Evolutionary conservation across 2,329 filamentous ascomycete genomes (phyloP).

Genomic region (Fusarium palustre): DNA sequence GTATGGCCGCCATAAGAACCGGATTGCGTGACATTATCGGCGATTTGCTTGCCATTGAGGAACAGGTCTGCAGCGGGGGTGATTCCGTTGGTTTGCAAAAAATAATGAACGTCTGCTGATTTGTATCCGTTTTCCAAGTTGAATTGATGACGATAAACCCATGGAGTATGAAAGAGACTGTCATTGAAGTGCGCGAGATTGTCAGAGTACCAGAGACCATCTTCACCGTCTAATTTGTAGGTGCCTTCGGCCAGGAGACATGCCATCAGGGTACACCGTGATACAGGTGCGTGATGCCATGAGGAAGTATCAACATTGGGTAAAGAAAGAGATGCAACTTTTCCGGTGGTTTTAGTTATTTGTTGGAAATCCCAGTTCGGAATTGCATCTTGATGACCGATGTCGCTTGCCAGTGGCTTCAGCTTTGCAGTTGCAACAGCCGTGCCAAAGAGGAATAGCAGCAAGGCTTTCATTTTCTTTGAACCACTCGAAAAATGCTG

Average conservation of each 20-base stretch:
- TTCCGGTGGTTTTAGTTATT: background rate
- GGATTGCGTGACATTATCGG: background rate
- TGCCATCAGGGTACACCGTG: background rate
- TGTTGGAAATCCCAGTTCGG: conserved; percentile 1
- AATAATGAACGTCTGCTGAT: background rate
- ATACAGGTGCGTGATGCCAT: background rate
- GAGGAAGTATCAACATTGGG: background rate
- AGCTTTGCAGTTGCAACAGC: no score
- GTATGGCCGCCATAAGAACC: conserved; percentile 1
- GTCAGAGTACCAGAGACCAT: conserved; percentile 5
- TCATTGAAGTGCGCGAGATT: background rate
- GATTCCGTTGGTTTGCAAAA: conserved; percentile 5
- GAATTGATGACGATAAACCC: background rate
- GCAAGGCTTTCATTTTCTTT: background rate
- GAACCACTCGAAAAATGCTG: no score
- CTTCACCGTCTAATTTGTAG: background rate
- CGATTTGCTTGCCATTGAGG: conserved; percentile 1
- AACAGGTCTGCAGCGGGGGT: background rate
- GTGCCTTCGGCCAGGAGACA: background rate
- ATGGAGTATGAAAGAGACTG: background rate
- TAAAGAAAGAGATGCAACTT: background rate
- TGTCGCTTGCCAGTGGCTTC: background rate
- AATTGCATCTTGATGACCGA: background rate
- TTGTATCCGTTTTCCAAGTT: background rate
- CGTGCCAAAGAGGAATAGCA: background rate